These are phyloP conservation scores for Microdochium nivale DNA, from an alignment of 2,329 filamentous ascomycete species.

Conservation along the genomic window DNA sequence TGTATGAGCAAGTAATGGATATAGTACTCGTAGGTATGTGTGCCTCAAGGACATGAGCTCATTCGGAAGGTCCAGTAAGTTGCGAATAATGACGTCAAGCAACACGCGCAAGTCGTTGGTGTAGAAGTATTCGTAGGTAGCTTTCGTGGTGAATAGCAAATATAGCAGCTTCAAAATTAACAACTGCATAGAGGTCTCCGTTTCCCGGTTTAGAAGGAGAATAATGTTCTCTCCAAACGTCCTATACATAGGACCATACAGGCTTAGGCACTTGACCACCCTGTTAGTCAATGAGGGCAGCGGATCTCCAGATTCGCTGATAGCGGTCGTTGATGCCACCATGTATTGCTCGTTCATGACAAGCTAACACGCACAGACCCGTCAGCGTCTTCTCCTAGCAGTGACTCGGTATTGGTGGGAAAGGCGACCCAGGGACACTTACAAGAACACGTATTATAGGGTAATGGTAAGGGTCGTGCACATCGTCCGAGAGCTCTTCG, in stretches of 20 bases:
- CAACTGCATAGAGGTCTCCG: slow-evolving; percentile 86
- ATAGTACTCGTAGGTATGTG: slow-evolving; percentile 88
- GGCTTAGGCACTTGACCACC: slow-evolving; percentile 82
- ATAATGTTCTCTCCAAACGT: slow-evolving; percentile 99
- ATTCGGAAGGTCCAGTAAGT: slow-evolving; percentile 88
- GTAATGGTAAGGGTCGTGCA: slow-evolving; percentile 90
- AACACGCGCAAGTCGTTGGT: slow-evolving; percentile 93
- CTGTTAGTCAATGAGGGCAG: slow-evolving; percentile 69
- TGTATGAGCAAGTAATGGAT: slow-evolving; percentile 83
- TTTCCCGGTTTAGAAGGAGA: slow-evolving; percentile 86
- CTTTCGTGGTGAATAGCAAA: slow-evolving; percentile 83
- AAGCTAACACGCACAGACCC: slow-evolving; percentile 44
- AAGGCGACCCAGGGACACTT: slow-evolving; percentile 22
- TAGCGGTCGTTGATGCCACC: slow-evolving; percentile 57
- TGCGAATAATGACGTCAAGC: slow-evolving; percentile 91
- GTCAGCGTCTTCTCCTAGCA: not conserved
- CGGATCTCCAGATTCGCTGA: slow-evolving; percentile 27
- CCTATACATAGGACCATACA: slow-evolving; percentile 72
- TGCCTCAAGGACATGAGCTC: slow-evolving; percentile 72
- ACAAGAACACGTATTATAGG: slow-evolving; percentile 88
- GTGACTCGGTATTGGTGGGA: not conserved
- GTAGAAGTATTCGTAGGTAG: slow-evolving; percentile 97
- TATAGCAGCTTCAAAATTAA: slow-evolving; percentile 96
- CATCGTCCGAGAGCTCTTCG: slow-evolving; percentile 79
- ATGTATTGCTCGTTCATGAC: slow-evolving; percentile 98